Base-by-base conservation (phyloP, 1,139 yeast genomes). In the Candida tetrigidarum region DNA sequence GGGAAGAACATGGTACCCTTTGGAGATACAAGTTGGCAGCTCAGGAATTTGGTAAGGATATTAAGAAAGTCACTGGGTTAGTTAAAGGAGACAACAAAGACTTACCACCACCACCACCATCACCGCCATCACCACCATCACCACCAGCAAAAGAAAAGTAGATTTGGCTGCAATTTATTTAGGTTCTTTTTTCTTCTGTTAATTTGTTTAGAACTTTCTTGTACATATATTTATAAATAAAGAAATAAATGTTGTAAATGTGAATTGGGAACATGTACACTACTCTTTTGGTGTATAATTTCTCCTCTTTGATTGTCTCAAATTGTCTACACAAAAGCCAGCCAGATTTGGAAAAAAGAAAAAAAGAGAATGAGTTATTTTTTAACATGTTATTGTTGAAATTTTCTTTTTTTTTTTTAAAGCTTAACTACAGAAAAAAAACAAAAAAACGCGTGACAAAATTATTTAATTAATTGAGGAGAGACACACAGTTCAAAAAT, bases 1-100 rank as follows among this genome's bases (percentile, higher is more conserved):
- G 70, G 40, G 59, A 63, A 15, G 60, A 74, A 46, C 70, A 73
- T 49, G 80, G 80, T 0, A 39, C 64, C 15, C 71, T 74, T 44
- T 74, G 70, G 60, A 63, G 65, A 50, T 71, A 64, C 57, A 74
- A 73, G 51, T 58, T 71, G 50, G 71, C 67, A 11, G 67, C 69
- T 4, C 55, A 63, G 48, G 75, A 71, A 42, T 54, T 67, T 45
- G 60, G 63, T 43, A 51, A 60, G 14, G 78, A 72, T 52, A 51
- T 64, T 9, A 56, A 57, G 12, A 57, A 56, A 20, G 63, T 64
- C 15, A 50, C 58, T 26, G 50, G 55, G 46, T 54, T 57, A 45
- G 56, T 57, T 35, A 34, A 14, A 12, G 45, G 41, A 2, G 36
- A 33, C 22, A 40, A 16, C 6, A 23, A 20, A 11, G 28, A 36